phyloP scores from a whole-genome alignment of 108 stramenopile species.

The Cyclostephanos invisitatus region DNA sequence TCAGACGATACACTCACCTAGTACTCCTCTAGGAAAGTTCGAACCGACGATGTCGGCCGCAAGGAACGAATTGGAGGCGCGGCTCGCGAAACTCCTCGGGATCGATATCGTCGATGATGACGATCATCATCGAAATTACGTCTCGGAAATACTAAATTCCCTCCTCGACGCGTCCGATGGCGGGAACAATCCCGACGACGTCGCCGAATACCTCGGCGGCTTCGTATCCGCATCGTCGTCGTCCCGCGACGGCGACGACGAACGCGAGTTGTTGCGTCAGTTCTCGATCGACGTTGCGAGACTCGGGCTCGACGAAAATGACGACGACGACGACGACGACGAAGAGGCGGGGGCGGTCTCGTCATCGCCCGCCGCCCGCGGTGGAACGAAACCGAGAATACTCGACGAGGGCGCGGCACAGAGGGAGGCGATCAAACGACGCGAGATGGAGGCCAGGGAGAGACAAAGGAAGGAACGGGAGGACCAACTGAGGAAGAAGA shows the following conservation, averaged over 20 bases:
- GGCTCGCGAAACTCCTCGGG: conserved; percentile 30
- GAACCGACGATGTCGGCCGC: too few species aligned
- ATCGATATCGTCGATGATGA: conserved; percentile 29
- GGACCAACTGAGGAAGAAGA: conserved; percentile 7
- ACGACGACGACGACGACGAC: background rate
- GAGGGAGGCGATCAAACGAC: conserved; percentile 22
- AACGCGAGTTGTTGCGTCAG: background rate
- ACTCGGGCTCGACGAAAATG: conserved; percentile 24
- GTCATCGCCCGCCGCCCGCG: background rate
- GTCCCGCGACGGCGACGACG: background rate
- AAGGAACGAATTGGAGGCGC: conserved; percentile 1
- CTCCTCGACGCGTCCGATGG: conserved; percentile 42
- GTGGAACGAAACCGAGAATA: conserved; percentile 5
- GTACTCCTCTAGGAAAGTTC: too few species aligned
- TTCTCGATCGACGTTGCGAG: conserved; percentile 32
- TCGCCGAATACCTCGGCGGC: conserved; percentile 28
- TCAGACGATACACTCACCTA: too few species aligned
- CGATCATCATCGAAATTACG: conserved; percentile 30
- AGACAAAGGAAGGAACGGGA: conserved; percentile 32
- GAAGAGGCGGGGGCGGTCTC: background rate
- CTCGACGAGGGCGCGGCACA: conserved; percentile 30
- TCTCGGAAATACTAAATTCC: conserved; percentile 43
- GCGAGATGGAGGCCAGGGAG: conserved; percentile 27
- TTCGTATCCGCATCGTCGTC: conserved; percentile 12
- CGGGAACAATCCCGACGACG: conserved; percentile 34